Evolutionary conservation across 2,329 filamentous ascomycete genomes (phyloP).

Genomic region (Leptographium lundbergii): DNA sequence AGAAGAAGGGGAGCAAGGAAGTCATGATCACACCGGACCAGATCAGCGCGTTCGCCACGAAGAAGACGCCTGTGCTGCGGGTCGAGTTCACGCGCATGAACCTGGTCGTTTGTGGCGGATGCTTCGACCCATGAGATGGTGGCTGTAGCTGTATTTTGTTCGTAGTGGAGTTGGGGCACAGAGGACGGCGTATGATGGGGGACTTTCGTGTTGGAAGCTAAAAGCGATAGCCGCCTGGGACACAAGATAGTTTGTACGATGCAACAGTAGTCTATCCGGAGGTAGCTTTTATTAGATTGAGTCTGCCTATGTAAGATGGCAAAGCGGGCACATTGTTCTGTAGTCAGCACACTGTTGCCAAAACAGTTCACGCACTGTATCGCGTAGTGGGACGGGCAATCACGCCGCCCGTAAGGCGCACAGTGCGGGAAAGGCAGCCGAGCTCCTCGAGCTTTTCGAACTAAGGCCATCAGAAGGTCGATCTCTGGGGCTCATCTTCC

Average conservation of each 20-base stretch:
- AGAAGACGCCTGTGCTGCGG: constrained; percentile 90
- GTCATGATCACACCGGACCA: constrained; percentile 85
- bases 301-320: no score
- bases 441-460: background rate
- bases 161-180: background rate
- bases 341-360: background rate
- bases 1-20: constrained; percentile 79
- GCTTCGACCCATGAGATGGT: constrained; percentile 38
- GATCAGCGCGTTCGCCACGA: constrained; percentile 88
- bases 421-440: background rate
- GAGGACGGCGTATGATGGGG: background rate
- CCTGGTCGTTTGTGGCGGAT: constrained; percentile 73
- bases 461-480: background rate
- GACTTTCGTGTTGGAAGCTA: background rate
- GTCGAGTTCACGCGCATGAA: constrained; percentile 95
- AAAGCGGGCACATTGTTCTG: background rate
- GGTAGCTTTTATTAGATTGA: no score
- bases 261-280: no score
- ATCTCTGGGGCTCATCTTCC: background rate
- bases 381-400: background rate
- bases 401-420: background rate
- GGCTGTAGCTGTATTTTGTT: constrained; percentile 7
- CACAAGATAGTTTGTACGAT: background rate
- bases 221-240: background rate
- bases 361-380: background rate